Evolutionary conservation across 1,284 basidiomycete genomes (phyloP), one percentile per base, ranked within the genome.

Genomic region (Naganishia albida): DNA sequence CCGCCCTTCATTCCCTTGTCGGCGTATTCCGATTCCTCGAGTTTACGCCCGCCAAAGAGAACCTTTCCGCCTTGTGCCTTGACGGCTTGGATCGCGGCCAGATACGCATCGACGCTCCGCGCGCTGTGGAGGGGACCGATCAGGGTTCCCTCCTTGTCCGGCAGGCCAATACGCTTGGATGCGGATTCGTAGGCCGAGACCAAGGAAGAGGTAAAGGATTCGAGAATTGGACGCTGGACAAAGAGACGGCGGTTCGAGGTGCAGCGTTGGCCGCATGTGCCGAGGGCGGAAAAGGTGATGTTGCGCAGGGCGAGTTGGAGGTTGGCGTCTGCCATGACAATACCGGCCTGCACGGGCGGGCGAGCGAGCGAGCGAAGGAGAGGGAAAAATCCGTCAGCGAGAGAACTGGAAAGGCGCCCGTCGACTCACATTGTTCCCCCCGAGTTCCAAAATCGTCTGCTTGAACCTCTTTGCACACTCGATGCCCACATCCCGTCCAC

Each of bases 251-350:
- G 86, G 0, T 93, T 97, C 23, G 93, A 89, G 0, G 94, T 97
- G 81, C 94, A 98, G 55, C 94, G 85, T 77, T 97, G 94, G 25
- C 94, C 94, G 39, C 91, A 90, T 48, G 94, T 97, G 49, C 94
- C 94, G 54, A 96, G 87, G 28, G 93, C 91, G 40, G 93, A 91
- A 81, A 98, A 97, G 77, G 93, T 91, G 23, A 94, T 49, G 57
- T 48, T 53, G 1, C 91, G 90, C 18, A 97, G 85, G 34, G 94
- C 93, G 69, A 95, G 84, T 20, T 85, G 84, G 38, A 97, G 84
- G 79, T 96, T 92, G 30, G 94, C 94, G 80, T 96, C 93, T 62
- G 90, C 86, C 85, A 96, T 89, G 67, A 98, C 85, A 72, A 96
- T 88, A 43, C 91, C 87, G 65, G 93, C 64, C 64, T 65, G 25